A percentile compares a stretch with the other conserved stretches of the same genome.
Evolutionary conservation across 2,329 filamentous ascomycete species (phyloP).

Genomic region (Aplosporella prunicola): DNA sequence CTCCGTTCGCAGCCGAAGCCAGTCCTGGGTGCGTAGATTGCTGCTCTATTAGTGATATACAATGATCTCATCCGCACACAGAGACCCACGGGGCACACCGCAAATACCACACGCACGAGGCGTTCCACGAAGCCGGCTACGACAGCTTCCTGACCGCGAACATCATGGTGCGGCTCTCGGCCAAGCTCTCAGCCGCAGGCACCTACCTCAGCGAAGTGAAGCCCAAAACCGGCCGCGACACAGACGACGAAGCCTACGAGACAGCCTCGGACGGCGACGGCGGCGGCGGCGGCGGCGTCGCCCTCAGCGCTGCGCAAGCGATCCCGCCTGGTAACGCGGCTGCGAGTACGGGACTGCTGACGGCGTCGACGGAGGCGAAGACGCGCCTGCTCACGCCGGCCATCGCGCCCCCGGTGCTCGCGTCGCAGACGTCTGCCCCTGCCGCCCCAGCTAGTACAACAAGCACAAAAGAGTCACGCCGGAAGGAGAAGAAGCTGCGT

Average conservation of each 20-base stretch:
- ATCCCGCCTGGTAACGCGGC: neutral
- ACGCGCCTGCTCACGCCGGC: too few species aligned
- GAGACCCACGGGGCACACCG: conserved; percentile 26
- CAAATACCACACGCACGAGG: conserved; percentile 32
- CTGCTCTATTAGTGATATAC: neutral
- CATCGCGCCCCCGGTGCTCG: too few species aligned
- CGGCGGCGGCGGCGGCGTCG: too few species aligned
- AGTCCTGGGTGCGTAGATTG: conserved; percentile 27
- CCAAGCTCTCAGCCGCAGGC: conserved; percentile 38
- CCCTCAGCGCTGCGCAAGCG: neutral
- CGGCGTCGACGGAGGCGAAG: too few species aligned
- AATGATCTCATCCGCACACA: neutral
- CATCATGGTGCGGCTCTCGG: conserved; percentile 47
- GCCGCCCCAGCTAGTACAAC: too few species aligned
- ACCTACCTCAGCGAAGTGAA: conserved; percentile 19
- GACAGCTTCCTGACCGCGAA: conserved; percentile 53
- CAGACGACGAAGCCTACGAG: conserved; percentile 11
- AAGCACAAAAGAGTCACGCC: neutral
- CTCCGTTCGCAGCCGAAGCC: conserved; percentile 35
- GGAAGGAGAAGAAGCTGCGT: conserved; percentile 14
- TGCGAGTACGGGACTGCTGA: neutral
- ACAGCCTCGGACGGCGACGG: conserved; percentile 4
- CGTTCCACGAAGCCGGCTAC: conserved; percentile 53
- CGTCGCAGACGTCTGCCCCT: too few species aligned
- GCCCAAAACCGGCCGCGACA: neutral